A percentile compares a stretch with the other conserved stretches of the same genome.
Conservation (phyloP, 306 rosid genomes). For the Sophora flavescens region DNA sequence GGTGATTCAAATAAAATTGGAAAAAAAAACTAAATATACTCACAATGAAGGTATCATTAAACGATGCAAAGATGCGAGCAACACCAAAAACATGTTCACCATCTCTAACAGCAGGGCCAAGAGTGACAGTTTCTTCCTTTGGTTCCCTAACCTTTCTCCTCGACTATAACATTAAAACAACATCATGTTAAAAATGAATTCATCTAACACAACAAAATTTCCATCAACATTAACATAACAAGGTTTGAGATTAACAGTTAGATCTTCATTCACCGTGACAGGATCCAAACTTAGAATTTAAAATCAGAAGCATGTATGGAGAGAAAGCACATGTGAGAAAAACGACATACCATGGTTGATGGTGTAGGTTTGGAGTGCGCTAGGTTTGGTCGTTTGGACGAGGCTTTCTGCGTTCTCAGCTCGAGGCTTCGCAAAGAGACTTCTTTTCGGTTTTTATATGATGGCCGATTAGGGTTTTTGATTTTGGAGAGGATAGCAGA, state of each 20-base stretch:
- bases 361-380: not conserved
- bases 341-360: not conserved
- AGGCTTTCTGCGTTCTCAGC: not conserved
- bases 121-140: constrained; percentile 81
- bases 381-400: constrained; percentile 1
- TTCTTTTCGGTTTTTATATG: not conserved
- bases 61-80: constrained; percentile 79
- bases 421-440: not conserved
- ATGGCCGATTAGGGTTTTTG: not conserved
- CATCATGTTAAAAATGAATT: not conserved
- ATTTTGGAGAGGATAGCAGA: not conserved
- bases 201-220: not conserved
- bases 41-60: constrained; percentile 85
- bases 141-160: constrained; percentile 86
- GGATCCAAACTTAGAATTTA: not conserved
- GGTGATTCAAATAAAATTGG: not conserved
- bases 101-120: constrained; percentile 80
- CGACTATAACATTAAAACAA: constrained; percentile 45
- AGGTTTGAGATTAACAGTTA: not conserved
- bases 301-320: not conserved
- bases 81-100: constrained; percentile 86
- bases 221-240: not conserved
- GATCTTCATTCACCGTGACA: not conserved
- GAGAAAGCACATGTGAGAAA: not conserved
- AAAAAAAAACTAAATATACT: constrained; percentile 17